Conservation (phyloP, 805 yeast genomes). For the Monosporozyma yasuniensis region DNA sequence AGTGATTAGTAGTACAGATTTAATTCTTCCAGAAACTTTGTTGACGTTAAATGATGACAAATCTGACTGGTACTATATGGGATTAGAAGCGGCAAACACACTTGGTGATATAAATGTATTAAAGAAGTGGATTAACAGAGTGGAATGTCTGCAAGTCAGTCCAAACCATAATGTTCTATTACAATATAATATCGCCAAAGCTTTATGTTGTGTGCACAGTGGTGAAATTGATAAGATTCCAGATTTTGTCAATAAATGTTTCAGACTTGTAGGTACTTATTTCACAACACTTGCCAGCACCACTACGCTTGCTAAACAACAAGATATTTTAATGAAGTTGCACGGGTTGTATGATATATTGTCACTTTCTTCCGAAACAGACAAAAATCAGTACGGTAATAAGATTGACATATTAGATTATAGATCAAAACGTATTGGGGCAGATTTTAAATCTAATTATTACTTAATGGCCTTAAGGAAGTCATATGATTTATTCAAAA, state of each 20-base stretch:
- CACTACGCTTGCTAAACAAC: slow-evolving; percentile 43
- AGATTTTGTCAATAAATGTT: slow-evolving; percentile 41
- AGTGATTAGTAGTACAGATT: slow-evolving; percentile 43
- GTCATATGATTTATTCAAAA: slow-evolving; percentile 33
- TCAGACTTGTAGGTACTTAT: slow-evolving; percentile 50
- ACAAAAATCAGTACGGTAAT: slow-evolving; percentile 8
- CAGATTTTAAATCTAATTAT: slow-evolving; percentile 53
- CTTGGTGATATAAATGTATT: slow-evolving; percentile 47
- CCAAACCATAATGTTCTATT: slow-evolving; percentile 48
- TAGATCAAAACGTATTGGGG: slow-evolving; percentile 33
- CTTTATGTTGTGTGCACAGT: slow-evolving; percentile 38
- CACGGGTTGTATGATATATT: slow-evolving; percentile 58
- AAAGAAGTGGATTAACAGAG: slow-evolving; percentile 47
- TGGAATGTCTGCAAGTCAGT: slow-evolving; percentile 36
- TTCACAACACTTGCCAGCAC: slow-evolving; percentile 40
- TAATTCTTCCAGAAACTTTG: slow-evolving; percentile 35
- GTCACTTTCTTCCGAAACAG: slow-evolving; percentile 23
- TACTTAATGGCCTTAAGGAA: slow-evolving; percentile 51
- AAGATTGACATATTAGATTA: slow-evolving; percentile 14
- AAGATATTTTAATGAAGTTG: slow-evolving; percentile 41
- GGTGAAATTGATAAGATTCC: slow-evolving; percentile 31
- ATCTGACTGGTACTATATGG: slow-evolving; percentile 53
- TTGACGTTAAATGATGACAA: slow-evolving; percentile 22
- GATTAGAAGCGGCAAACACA: slow-evolving; percentile 65
- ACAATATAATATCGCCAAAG: slow-evolving; percentile 58